Base-by-base conservation (phyloP, 148 eudicot species). In the Fagopyrum tataricum region DNA sequence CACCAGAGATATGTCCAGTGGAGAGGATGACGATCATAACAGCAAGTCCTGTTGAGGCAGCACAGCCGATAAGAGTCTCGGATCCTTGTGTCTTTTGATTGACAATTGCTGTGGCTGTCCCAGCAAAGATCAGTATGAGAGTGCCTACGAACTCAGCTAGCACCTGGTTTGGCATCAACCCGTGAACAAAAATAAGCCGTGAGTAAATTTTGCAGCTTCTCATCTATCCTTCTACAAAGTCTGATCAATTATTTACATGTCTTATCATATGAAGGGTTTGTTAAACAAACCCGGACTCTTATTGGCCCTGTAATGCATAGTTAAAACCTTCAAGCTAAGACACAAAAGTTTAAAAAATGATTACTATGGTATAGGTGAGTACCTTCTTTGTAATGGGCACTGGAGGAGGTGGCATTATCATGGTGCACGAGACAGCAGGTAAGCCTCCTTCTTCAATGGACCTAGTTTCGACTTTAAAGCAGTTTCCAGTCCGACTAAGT, bases 121-220 rank as follows among this genome's bases (percentile, higher is more conserved):
- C 93, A 0, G 99, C 82, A 71, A 90, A 91, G 49, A 95, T 85
- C 1, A 95, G 92, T 67, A 95, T 88, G 44, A 95, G 77, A 58
- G 99, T 91, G 37, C 99, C 99, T n/a, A 91, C 75, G 74, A 95
- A 91, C 89, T 95, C 99, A 7, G 99, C 99, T 74, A 90, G 81
- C 52, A 95, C 97, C 99, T 95, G 84, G 4, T 5, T 81, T 71
- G 52, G 37, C 75, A 75, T 12, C 59, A 68, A 64, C 41, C 75
- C 49, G 8, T 46, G 49, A 46, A 46, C 2, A 61, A 61, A 8
- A 55, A 64, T 6, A 64, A 64, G 7, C 43, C 69, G 39, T 64
- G 69, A 31, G 67, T 11, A 7, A 7, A 55, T 5, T 21, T 55
- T 55, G 24, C 20, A 55, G 3, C 18, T 55, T 20, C 11, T 31